These are phyloP conservation scores for Emmonsiellopsis sp. DNA, from an alignment of 2,329 filamentous ascomycete genomes.

Conservation along the genomic window DNA sequence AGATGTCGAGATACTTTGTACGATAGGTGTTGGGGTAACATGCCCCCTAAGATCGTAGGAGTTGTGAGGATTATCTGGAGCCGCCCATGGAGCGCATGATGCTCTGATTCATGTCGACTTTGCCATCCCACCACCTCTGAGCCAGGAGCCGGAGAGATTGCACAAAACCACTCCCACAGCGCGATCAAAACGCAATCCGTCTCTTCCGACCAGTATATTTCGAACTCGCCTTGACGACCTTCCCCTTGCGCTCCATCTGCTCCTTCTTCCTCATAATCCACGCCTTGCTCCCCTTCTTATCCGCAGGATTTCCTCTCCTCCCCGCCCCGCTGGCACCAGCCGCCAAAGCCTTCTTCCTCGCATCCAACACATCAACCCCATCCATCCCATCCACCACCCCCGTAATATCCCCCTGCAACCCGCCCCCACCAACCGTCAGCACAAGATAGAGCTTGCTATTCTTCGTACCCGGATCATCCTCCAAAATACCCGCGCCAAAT, in stretches of 20 bases:
- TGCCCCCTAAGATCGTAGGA: too few relatives aligned
- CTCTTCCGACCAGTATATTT: constrained; percentile 93
- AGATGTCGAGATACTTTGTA: too few relatives aligned
- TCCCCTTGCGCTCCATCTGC: constrained; percentile 90
- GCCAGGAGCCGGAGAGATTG: too few relatives aligned
- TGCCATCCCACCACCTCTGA: too few relatives aligned
- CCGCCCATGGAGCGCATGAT: too few relatives aligned
- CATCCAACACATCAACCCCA: constrained; percentile 71
- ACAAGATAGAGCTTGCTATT: constrained; percentile 95
- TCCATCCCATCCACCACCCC: constrained; percentile 85
- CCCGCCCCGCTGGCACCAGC: constrained; percentile 28
- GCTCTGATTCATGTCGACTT: too few relatives aligned
- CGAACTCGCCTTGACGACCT: constrained; percentile 81
- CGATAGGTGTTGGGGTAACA: too few relatives aligned
- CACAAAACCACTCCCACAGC: too few relatives aligned
- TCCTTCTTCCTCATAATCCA: constrained; percentile 60
- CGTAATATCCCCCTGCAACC: constrained; percentile 65
- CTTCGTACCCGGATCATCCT: constrained; percentile 95
- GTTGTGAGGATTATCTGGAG: too few relatives aligned
- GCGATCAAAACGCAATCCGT: constrained; percentile 59
- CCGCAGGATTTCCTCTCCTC: constrained; percentile 40
- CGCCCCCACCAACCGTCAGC: constrained; percentile 73
- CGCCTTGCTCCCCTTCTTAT: constrained; percentile 42
- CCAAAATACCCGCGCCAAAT: constrained; percentile 87
- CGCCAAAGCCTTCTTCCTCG: constrained; percentile 43